Evolutionary conservation across 768 basidiomycete genomes (phyloP), one percentile per base, ranked within the genome.

Genomic region (Stropharia rugosoannulata): DNA sequence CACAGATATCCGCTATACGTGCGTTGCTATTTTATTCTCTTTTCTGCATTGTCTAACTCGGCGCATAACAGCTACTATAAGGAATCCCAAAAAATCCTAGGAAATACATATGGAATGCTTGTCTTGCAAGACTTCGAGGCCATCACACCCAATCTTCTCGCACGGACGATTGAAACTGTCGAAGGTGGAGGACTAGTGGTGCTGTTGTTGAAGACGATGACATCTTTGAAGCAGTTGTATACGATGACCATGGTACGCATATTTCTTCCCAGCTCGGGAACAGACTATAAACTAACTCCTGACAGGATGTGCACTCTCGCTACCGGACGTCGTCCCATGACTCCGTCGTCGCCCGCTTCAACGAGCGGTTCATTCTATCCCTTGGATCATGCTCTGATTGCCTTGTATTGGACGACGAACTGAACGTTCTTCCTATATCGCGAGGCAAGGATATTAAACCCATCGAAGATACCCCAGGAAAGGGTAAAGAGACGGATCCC

Each of bases 1-100:
- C n/a, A 98, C 96, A 3, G 96, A 99, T 69, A 98, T 99, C 56
- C 87, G 96, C 54, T 99, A 99, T 77, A 94, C 92, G 86, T 95
- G 68, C 66, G 89, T 81, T 35, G 35, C 27, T 37, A 22, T 13
- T 45, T n/a, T 16, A 32, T n/a, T 16, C 18, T 43, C 59, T 46
- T 36, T 12, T 32, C 41, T n/a, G 16, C 9, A 32, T 7, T 22
- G 10, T 43, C 42, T 44, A 36, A 50, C 15, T 3, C 41, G 40
- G 32, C 45, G 25, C 41, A 8, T 49, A n/a, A 18, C 56, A 89
- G 90, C 45, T 95, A 98, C 76, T 98, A 98, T 78, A 97, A 97
- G 69, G 96, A 98, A 64, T 94, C 95, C 0, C 86, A 95, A 47
- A 97, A 96, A 73, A 93, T 98, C 59, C 84, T 99, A 36, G 97